Evolutionary conservation across 2,329 filamentous ascomycete species (phyloP).

Genomic region (Neurospora sp.): DNA sequence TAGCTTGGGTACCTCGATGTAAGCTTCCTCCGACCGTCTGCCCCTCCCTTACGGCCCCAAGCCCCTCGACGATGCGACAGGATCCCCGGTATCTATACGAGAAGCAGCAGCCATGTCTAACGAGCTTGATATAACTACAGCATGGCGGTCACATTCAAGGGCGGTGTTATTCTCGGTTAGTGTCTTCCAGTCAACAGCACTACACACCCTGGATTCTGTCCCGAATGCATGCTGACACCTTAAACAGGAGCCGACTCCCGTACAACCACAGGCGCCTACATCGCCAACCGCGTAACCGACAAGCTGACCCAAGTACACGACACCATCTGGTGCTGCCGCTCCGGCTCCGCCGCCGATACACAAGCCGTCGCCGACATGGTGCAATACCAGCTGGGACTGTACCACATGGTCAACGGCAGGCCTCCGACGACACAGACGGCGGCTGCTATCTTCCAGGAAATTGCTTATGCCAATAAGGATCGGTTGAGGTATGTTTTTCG

Average conservation of each 20-base stretch:
- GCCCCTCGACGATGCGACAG: not conserved
- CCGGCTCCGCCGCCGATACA: slow-evolving; percentile 92
- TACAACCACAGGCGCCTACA: slow-evolving; percentile 96
- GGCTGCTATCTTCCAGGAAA: slow-evolving; percentile 91
- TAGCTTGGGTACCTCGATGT: slow-evolving; percentile 97
- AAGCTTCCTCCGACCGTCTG: slow-evolving; percentile 22
- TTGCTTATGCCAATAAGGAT: slow-evolving; percentile 98
- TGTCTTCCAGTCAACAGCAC: slow-evolving; percentile 1
- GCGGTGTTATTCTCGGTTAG: slow-evolving; percentile 84
- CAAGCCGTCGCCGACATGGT: slow-evolving; percentile 98
- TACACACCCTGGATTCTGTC: not conserved
- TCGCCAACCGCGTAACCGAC: slow-evolving; percentile 97
- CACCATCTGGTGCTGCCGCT: slow-evolving; percentile 99
- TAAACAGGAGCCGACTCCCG: slow-evolving; percentile 76
- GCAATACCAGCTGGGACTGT: slow-evolving; percentile 89
- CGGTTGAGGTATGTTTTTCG: slow-evolving; percentile 57
- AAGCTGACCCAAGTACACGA: slow-evolving; percentile 98
- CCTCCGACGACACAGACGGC: slow-evolving; percentile 90
- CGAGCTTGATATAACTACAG: slow-evolving; percentile 34
- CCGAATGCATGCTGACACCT: slow-evolving; percentile 7
- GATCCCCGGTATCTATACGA: not conserved
- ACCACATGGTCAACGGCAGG: slow-evolving; percentile 82
- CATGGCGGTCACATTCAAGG: slow-evolving; percentile 99
- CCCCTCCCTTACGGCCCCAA: slow-evolving; percentile 12
- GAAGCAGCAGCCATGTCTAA: slow-evolving; percentile 4